phyloP scores from a whole-genome alignment of 768 basidiomycete species.

The Asterophora lycoperdoides region DNA sequence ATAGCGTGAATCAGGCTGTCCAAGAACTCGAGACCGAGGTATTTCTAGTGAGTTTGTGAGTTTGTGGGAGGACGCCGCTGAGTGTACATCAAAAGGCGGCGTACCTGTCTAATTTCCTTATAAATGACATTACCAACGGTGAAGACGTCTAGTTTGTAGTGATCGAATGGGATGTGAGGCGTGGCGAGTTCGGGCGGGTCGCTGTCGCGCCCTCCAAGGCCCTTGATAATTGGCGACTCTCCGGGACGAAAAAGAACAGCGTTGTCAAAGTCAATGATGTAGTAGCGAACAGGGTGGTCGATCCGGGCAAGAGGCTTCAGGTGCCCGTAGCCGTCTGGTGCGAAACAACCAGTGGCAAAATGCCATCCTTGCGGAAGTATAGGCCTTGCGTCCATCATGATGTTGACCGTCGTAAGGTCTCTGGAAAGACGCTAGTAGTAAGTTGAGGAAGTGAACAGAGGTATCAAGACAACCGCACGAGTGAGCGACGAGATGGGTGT shows the following conservation, averaged over 20 bases:
- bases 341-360: not conserved
- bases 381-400: slow-evolving; percentile 7
- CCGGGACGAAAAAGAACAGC: not conserved
- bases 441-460: not conserved
- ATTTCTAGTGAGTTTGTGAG: not conserved
- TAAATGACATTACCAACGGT: not conserved
- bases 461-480: not conserved
- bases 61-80: not conserved
- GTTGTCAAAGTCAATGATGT: slow-evolving; percentile 1
- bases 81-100: too few species aligned
- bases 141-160: not conserved
- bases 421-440: not conserved
- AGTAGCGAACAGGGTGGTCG: slow-evolving; percentile 8
- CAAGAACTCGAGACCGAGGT: not conserved
- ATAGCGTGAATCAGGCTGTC: not conserved
- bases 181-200: not conserved
- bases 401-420: slow-evolving; percentile 4
- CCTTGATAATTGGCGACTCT: not conserved
- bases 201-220: not conserved
- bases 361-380: slow-evolving; percentile 8
- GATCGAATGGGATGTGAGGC: not conserved
- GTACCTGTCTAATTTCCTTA: not conserved
- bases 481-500: not conserved
- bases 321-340: not conserved
- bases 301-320: slow-evolving; percentile 1